Evolutionary conservation across 768 basidiomycete genomes (phyloP).

Genomic region (Tylopilus felleus): DNA sequence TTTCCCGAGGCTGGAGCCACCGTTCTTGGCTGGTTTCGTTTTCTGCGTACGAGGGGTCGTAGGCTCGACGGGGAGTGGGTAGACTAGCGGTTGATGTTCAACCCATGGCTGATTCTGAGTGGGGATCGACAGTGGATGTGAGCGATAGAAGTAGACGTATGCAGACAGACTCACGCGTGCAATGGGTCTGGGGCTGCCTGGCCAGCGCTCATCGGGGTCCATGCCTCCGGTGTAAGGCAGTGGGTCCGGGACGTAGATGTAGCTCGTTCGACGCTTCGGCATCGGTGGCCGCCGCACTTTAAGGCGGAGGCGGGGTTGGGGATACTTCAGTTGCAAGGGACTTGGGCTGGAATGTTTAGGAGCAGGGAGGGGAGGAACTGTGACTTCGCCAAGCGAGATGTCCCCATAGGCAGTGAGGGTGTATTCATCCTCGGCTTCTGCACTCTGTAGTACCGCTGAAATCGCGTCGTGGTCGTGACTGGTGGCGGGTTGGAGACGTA

Average conservation of each 20-base stretch:
- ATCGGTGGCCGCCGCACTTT: constrained; percentile 27
- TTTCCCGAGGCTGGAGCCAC: constrained; percentile 10
- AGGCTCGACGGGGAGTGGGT: constrained; percentile 1
- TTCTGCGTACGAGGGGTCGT: not conserved
- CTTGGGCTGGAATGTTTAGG: not conserved
- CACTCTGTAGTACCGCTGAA: not conserved
- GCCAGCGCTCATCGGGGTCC: constrained; percentile 11
- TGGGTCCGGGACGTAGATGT: constrained; percentile 9
- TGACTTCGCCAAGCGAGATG: constrained; percentile 38
- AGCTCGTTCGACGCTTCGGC: constrained; percentile 22
- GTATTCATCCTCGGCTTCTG: constrained; percentile 34
- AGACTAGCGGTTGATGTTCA: constrained; percentile 15
- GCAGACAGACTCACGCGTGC: constrained; percentile 11
- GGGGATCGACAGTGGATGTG: not conserved
- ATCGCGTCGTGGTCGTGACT: not conserved
- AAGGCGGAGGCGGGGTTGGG: constrained; percentile 23
- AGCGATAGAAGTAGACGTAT: not conserved
- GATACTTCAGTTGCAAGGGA: not conserved
- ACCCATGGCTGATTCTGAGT: constrained; percentile 8
- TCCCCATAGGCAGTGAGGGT: constrained; percentile 45
- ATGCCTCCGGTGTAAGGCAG: not conserved
- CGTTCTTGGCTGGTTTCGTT: not conserved
- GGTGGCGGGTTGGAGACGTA: not conserved
- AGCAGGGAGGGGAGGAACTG: constrained; percentile 30
- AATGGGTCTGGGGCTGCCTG: constrained; percentile 11